These are phyloP conservation scores for Nymphaea thermarum DNA, from an alignment of 164 flowering plant species.

Conservation along the genomic window DNA sequence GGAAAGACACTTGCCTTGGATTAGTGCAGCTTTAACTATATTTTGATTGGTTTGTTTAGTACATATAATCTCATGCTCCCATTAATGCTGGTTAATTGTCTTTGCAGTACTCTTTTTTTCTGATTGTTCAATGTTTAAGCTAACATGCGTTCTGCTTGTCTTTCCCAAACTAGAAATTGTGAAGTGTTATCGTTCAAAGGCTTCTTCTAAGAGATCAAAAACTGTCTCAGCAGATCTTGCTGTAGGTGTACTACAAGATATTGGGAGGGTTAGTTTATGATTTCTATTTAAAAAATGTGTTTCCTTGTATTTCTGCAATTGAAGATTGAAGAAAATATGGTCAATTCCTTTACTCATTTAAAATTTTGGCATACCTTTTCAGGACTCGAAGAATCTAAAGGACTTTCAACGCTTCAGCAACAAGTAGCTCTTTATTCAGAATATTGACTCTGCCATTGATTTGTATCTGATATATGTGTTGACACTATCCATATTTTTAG, in stretches of 20 bases:
- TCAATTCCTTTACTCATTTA: not conserved
- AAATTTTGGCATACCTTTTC: not conserved
- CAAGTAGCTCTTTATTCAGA: conserved; percentile 31
- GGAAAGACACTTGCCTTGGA: too few relatives aligned
- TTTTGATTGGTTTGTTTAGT: not conserved
- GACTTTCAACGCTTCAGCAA: conserved; percentile 23
- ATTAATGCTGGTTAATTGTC: too few relatives aligned
- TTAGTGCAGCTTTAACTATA: too few relatives aligned
- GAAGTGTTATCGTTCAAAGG: conserved; percentile 12
- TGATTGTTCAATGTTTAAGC: conserved; percentile 10
- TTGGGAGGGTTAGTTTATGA: too few relatives aligned
- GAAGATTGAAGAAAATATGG: too few relatives aligned
- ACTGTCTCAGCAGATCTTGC: conserved; percentile 15
- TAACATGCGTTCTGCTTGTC: conserved; percentile 11
- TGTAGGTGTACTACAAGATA: conserved; percentile 8
- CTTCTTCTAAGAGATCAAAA: conserved; percentile 14
- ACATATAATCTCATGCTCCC: not conserved
- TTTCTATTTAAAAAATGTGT: too few relatives aligned
- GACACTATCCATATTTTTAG: conserved; percentile 52
- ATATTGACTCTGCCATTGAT: conserved; percentile 32
- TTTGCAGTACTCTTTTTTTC: conserved; percentile 14
- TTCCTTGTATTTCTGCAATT: too few relatives aligned
- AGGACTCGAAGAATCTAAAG: conserved; percentile 17
- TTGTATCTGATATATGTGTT: conserved; percentile 41
- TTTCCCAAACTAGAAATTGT: conserved; percentile 16